Percentiles rank a stretch among this genome's conserved stretches.
Evolutionary conservation across 2,329 filamentous ascomycete genomes (phyloP).

Genomic region (Colletotrichum sidae): DNA sequence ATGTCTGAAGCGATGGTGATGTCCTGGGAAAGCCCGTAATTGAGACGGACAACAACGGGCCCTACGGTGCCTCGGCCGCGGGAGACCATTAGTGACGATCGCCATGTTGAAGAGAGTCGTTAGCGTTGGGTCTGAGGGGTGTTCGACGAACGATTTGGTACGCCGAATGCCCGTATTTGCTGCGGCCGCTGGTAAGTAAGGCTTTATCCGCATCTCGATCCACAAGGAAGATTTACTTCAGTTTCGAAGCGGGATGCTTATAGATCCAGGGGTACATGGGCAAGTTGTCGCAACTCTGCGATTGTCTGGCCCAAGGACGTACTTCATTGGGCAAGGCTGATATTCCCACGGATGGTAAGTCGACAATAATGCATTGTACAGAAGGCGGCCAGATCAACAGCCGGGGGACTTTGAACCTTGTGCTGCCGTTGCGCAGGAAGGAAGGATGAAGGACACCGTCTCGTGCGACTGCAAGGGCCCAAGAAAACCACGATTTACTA

Average conservation of each 20-base stretch:
- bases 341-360: too few relatives aligned
- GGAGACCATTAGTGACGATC: conserved; percentile 26
- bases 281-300: too few relatives aligned
- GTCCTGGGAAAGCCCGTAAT: conserved; percentile 28
- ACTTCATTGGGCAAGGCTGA: too few relatives aligned
- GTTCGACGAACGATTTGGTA: neutral
- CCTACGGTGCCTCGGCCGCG: conserved; percentile 2
- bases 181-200: too few relatives aligned
- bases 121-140: conserved; percentile 5
- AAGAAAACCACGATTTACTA: neutral
- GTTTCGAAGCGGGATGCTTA: too few relatives aligned
- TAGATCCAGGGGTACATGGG: too few relatives aligned
- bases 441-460: conserved; percentile 4
- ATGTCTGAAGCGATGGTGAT: conserved; percentile 24
- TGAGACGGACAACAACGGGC: conserved; percentile 26
- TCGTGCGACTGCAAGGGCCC: conserved; percentile 1
- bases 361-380: neutral
- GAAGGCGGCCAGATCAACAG: neutral
- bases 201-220: too few relatives aligned
- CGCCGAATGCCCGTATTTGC: neutral
- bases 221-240: too few relatives aligned
- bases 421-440: conserved; percentile 3
- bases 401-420: neutral
- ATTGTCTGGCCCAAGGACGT: too few relatives aligned
- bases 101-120: conserved; percentile 18